Percentiles rank a stretch among this genome's conserved stretches.
These are phyloP conservation scores for Ceratobasidium papillatum DNA, from an alignment of 1,284 basidiomycete genomes.

Conservation along the genomic window DNA sequence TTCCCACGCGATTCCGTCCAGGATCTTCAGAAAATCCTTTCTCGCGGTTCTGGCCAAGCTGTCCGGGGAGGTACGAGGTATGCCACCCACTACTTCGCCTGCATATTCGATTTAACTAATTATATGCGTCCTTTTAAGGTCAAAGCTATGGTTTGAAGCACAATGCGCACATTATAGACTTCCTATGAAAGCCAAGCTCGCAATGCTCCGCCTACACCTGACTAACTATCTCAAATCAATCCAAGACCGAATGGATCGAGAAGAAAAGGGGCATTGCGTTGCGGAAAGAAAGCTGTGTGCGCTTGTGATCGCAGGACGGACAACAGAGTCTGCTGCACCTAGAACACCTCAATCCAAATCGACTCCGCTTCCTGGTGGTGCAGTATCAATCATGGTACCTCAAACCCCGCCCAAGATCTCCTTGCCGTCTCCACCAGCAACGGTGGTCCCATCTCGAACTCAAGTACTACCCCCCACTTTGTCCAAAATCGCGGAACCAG, in stretches of 20 bases:
- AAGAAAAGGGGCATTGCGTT: neutral
- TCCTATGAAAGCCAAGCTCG: neutral
- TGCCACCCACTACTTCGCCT: no score
- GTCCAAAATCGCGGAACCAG: neutral
- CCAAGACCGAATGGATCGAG: neutral
- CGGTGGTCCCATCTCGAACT: no score
- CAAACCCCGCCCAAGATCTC: neutral
- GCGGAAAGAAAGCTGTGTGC: neutral
- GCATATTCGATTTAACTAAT: neutral
- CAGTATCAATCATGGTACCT: neutral
- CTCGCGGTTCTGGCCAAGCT: constrained; percentile 23
- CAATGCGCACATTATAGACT: constrained; percentile 35
- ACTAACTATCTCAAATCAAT: neutral
- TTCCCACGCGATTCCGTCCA: constrained; percentile 7
- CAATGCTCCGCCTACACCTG: neutral
- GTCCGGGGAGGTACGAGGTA: constrained; percentile 5
- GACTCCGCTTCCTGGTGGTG: neutral
- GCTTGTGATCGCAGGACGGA: neutral
- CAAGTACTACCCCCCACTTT: neutral
- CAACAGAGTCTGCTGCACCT: neutral
- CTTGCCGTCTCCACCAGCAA: no score
- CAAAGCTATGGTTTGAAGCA: constrained; percentile 18
- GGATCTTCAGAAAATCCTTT: constrained; percentile 9
- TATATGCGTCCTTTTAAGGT: constrained; percentile 7
- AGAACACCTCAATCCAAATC: neutral